phyloP scores from a whole-genome alignment of 2,329 filamentous ascomycete species.

The Dactylellina leptospora region DNA sequence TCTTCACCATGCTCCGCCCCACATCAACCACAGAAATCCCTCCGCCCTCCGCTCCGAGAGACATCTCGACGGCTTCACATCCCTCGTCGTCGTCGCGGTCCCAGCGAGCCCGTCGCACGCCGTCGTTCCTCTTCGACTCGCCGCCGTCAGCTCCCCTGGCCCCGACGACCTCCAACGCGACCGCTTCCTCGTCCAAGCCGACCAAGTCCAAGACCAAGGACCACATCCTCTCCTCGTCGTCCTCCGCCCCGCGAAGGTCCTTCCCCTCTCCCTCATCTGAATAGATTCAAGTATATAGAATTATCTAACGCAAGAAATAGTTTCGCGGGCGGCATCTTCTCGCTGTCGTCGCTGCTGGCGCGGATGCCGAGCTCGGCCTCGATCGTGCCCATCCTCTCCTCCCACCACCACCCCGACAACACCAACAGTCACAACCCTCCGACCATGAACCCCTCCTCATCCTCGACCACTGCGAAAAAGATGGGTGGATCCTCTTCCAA shows the following conservation, averaged over 20 bases:
- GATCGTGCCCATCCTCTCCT: conserved; percentile 37
- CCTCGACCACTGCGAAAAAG: no score
- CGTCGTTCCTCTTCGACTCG: conserved; percentile 52
- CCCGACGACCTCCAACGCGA: conserved; percentile 49
- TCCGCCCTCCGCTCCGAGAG: conserved; percentile 34
- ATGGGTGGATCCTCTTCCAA: conserved; percentile 27
- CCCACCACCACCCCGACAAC: conserved; percentile 24
- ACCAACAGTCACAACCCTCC: background rate
- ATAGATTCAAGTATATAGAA: no score
- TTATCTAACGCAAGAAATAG: conserved; percentile 28
- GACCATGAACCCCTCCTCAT: conserved; percentile 2
- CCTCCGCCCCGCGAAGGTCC: conserved; percentile 34
- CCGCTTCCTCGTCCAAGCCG: conserved; percentile 43
- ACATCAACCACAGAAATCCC: conserved; percentile 39
- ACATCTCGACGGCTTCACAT: conserved; percentile 21
- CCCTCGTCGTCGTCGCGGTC: conserved; percentile 2
- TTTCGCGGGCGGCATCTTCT: conserved; percentile 49
- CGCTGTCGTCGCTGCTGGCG: conserved; percentile 38
- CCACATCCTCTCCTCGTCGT: conserved; percentile 25
- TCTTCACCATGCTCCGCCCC: conserved; percentile 34
- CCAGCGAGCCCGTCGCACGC: conserved; percentile 30
- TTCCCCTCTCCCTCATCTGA: conserved; percentile 47
- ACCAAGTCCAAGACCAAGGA: conserved; percentile 44
- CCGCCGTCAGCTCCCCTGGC: conserved; percentile 47
- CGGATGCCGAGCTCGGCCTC: conserved; percentile 48